Base-by-base conservation (phyloP, 2,329 filamentous ascomycete genomes). In the Colletotrichum sp. region DNA sequence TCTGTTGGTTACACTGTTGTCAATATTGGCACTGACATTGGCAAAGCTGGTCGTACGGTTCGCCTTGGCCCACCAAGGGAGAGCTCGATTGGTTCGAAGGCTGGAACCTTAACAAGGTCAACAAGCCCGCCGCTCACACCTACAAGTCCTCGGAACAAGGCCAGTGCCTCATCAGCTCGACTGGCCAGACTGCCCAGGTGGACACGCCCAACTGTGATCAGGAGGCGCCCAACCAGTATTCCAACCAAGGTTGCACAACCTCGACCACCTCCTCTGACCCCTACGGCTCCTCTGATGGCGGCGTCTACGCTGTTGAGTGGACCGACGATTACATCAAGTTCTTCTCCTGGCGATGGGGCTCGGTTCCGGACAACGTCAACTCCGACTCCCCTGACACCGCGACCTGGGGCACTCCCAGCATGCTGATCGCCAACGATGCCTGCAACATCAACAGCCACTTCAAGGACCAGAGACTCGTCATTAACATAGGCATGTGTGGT, bases 401-500 rank as follows among this genome's bases (percentile, higher is more conserved):
- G 2, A 83, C 80, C 52, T 96, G 94, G 94, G 93, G 92, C 8
- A 86, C 82, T 6, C 94, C 95, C 1, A 82, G 88, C 5, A 91
- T 93, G 15, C 86, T 87, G 25, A 93, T 95, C 2, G 91, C 91
- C 18, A 87, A 85, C 66, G 77, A 79, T 71, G 80, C 79, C 52
- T 97, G 95, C 84, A 86, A 95, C 77, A 91, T 95, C 78, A 85
- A 91, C 77, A 82, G 82, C 3, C 88, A 90, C 79, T 94, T 97
- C 83, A 86, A 85, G 76, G 86, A 92, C 80, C 90, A 96, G 87
- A 90, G 92, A 79, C 90, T 98, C 76, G 91, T 95, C 70, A 90
- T 96, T 79, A 92, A 95, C 86, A 94, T 94, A 60, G 83, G 92
- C 55, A 94, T 96, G 83, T 96, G 94, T 82, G 94, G 94, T 25